Conservation (phyloP, 2,329 filamentous ascomycete genomes). For the Fusarium dimerum region DNA sequence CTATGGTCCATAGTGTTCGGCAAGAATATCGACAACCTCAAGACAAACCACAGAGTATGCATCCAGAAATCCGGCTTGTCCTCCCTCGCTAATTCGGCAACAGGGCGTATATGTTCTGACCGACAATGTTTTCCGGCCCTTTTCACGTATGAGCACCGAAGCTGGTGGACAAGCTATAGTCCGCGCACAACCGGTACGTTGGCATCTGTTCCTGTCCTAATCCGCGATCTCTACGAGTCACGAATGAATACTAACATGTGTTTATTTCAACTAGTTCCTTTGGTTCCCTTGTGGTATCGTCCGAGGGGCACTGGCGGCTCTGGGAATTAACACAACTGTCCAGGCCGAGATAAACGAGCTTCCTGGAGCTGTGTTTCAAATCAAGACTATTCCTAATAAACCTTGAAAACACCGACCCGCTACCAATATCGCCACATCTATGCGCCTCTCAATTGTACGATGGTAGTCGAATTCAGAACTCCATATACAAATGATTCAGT, state of each 20-base stretch:
- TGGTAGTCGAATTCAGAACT: slow-evolving; percentile 13
- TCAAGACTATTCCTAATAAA: slow-evolving; percentile 77
- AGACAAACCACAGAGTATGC: slow-evolving; percentile 88
- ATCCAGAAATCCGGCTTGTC: not conserved
- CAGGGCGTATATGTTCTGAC: slow-evolving; percentile 95
- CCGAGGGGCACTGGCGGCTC: slow-evolving; percentile 83
- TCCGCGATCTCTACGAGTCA: slow-evolving; percentile 1
- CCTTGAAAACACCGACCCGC: slow-evolving; percentile 26
- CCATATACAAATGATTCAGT: slow-evolving; percentile 1
- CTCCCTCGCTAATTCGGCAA: slow-evolving; percentile 6
- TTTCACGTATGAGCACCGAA: slow-evolving; percentile 86
- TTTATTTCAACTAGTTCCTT: slow-evolving; percentile 63
- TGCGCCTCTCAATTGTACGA: slow-evolving; percentile 15
- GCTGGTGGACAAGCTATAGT: slow-evolving; percentile 70
- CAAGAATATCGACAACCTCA: slow-evolving; percentile 98
- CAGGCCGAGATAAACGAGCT: slow-evolving; percentile 88
- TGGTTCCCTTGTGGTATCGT: slow-evolving; percentile 96
- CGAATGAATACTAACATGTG: slow-evolving; percentile 5
- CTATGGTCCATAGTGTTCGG: slow-evolving; percentile 92
- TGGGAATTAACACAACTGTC: slow-evolving; percentile 89
- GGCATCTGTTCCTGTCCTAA: slow-evolving; percentile 5
- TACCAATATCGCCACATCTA: slow-evolving; percentile 27
- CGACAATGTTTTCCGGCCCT: slow-evolving; percentile 86
- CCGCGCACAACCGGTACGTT: slow-evolving; percentile 75
- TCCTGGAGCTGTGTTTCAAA: slow-evolving; percentile 90